These are phyloP conservation scores for Oxytropis ochrocephala DNA, from an alignment of 306 rosid species.

Conservation along the genomic window DNA sequence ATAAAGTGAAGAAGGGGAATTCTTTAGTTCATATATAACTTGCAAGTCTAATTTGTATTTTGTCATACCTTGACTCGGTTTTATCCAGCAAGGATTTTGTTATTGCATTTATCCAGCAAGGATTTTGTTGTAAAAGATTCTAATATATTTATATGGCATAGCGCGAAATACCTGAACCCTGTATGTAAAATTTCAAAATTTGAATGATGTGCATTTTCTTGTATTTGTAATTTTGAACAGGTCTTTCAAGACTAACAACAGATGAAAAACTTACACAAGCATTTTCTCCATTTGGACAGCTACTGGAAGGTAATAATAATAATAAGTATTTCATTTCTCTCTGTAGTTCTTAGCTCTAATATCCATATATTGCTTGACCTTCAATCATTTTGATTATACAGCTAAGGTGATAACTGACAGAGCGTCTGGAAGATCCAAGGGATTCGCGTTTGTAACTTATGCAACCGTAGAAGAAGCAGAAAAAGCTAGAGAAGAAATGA, in stretches of 20 bases:
- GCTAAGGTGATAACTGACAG: conserved; percentile 83
- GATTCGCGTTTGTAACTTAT: conserved; percentile 70
- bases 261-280: conserved; percentile 76
- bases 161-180: neutral
- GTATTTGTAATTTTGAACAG: conserved; percentile 32
- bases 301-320: conserved; percentile 50
- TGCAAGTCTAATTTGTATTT: neutral
- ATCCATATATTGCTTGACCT: conserved; percentile 10
- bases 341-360: too few relatives aligned
- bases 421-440: conserved; percentile 83
- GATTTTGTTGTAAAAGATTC: neutral
- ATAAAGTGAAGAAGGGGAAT: neutral
- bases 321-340: neutral
- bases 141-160: neutral
- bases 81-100: neutral
- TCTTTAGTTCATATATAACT: neutral
- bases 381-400: conserved; percentile 27
- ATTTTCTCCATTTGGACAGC: conserved; percentile 74
- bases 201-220: conserved; percentile 2
- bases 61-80: neutral
- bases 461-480: conserved; percentile 70
- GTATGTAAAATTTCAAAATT: neutral
- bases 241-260: conserved; percentile 78
- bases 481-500: conserved; percentile 74
- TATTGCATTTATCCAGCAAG: neutral